Evolutionary conservation across 805 yeast genomes (phyloP).

Genomic region (Lachancea dasiensis): DNA sequence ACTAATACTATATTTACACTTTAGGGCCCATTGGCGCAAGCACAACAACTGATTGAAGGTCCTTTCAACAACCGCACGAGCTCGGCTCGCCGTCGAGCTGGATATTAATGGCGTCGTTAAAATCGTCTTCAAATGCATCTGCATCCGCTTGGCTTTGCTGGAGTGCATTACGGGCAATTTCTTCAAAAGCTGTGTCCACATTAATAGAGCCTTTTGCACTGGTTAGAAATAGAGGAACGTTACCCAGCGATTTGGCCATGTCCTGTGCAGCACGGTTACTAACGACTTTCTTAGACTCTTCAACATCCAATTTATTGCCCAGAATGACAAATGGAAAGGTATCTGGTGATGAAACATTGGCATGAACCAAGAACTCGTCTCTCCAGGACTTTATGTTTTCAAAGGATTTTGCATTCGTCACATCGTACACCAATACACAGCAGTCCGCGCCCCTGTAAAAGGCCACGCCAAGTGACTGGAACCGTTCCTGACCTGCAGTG

Average conservation of each 20-base stretch:
- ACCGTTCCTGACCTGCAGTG: conserved; percentile 97
- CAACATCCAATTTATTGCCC: conserved; percentile 93
- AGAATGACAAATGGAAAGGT: conserved; percentile 92
- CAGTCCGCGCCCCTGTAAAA: conserved; percentile 98
- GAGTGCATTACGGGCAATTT: conserved; percentile 89
- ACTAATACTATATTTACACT: conserved; percentile 4
- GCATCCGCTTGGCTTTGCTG: conserved; percentile 72
- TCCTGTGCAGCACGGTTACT: conserved; percentile 55
- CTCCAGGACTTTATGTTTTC: conserved; percentile 88
- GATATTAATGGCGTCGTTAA: conserved; percentile 92
- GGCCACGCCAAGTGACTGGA: conserved; percentile 94
- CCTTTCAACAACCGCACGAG: conserved; percentile 62
- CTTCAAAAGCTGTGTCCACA: conserved; percentile 93
- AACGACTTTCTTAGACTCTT: conserved; percentile 77
- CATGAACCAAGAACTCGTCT: conserved; percentile 91
- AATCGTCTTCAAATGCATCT: conserved; percentile 86
- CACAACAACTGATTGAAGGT: not conserved
- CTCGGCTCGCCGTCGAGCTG: conserved; percentile 78
- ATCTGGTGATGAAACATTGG: conserved; percentile 88
- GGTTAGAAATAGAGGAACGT: conserved; percentile 92
- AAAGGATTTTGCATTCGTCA: conserved; percentile 88
- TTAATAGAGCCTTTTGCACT: conserved; percentile 95
- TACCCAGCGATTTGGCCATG: conserved; percentile 58
- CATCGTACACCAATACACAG: conserved; percentile 93
- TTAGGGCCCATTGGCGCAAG: not conserved